A percentile compares a stretch with the other conserved stretches of the same genome.
These are phyloP conservation scores for Auricularia sp. DNA, from an alignment of 768 basidiomycete genomes.

Conservation along the genomic window DNA sequence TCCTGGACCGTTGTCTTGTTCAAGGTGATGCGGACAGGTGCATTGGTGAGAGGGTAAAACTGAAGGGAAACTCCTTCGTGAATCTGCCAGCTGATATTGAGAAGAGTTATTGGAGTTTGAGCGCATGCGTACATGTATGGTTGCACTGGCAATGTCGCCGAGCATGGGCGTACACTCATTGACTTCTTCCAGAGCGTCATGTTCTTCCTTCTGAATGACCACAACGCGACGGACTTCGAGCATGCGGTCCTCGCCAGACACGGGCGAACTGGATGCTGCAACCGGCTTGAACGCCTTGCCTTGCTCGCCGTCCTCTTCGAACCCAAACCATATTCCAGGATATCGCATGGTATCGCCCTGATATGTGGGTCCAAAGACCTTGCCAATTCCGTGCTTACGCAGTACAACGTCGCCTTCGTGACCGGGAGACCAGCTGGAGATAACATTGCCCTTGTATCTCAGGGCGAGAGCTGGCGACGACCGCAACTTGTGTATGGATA, in stretches of 20 bases:
- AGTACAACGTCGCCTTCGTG: conserved; percentile 33
- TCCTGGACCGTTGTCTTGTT: conserved; percentile 79
- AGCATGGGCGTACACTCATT: conserved; percentile 54
- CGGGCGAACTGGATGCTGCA: conserved; percentile 12
- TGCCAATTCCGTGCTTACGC: conserved; percentile 53
- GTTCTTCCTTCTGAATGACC: conserved; percentile 54
- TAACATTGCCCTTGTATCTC: conserved; percentile 52
- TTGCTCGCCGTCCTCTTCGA: conserved; percentile 55
- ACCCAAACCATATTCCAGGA: conserved; percentile 77
- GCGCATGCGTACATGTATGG: conserved; percentile 46
- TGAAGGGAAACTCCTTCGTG: conserved; percentile 63
- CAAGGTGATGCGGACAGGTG: conserved; percentile 49
- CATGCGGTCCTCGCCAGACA: conserved; percentile 48
- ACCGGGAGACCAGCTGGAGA: conserved; percentile 43
- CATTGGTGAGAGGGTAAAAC: conserved; percentile 48
- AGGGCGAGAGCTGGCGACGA: conserved; percentile 60
- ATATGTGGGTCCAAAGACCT: conserved; percentile 77
- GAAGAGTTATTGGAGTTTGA: neutral
- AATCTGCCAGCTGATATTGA: conserved; percentile 33
- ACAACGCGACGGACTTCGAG: conserved; percentile 73
- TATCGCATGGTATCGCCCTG: conserved; percentile 67
- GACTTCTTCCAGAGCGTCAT: conserved; percentile 71
- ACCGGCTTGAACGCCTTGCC: conserved; percentile 41
- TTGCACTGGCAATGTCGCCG: conserved; percentile 57
- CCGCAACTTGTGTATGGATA: conserved; percentile 58